phyloP scores from a whole-genome alignment of 192 early-diverging fungal species.

The Dissophora globulifera region DNA sequence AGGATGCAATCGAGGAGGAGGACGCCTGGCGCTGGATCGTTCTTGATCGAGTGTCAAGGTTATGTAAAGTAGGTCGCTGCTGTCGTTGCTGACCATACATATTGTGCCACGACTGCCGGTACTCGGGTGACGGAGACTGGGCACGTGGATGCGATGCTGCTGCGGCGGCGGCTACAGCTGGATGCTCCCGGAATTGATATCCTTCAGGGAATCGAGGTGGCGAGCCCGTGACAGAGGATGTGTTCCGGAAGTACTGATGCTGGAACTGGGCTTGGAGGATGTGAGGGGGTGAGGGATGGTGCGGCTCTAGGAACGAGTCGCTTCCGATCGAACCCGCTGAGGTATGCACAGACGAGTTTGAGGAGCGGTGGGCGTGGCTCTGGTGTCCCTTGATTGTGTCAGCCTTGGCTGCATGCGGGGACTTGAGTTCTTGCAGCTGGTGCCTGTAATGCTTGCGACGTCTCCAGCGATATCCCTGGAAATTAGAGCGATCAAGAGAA shows the following conservation, averaged over 20 bases:
- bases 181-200: not conserved
- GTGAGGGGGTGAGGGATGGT: slow-evolving; percentile 20
- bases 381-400: too few relatives aligned
- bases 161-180: not conserved
- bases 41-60: not conserved
- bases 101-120: slow-evolving; percentile 14
- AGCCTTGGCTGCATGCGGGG: not conserved
- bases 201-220: slow-evolving; percentile 10
- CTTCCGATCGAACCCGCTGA: slow-evolving; percentile 7
- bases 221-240: not conserved
- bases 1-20: slow-evolving; percentile 19
- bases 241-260: slow-evolving; percentile 21
- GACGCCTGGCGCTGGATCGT: slow-evolving; percentile 19
- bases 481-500: too few relatives aligned
- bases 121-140: slow-evolving; percentile 12
- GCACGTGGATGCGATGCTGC: not conserved
- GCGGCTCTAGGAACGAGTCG: slow-evolving; percentile 21
- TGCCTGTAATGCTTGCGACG: slow-evolving; percentile 8
- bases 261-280: slow-evolving; percentile 14
- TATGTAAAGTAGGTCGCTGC: not conserved
- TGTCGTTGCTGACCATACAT: not conserved
- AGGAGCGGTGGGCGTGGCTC: slow-evolving; percentile 6
- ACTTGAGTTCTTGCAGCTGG: not conserved
- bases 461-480: slow-evolving; percentile 30
- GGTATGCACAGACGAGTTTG: slow-evolving; percentile 16